Conservation (phyloP, 2,329 filamentous ascomycete species). For the Xylariaceae sp. region DNA sequence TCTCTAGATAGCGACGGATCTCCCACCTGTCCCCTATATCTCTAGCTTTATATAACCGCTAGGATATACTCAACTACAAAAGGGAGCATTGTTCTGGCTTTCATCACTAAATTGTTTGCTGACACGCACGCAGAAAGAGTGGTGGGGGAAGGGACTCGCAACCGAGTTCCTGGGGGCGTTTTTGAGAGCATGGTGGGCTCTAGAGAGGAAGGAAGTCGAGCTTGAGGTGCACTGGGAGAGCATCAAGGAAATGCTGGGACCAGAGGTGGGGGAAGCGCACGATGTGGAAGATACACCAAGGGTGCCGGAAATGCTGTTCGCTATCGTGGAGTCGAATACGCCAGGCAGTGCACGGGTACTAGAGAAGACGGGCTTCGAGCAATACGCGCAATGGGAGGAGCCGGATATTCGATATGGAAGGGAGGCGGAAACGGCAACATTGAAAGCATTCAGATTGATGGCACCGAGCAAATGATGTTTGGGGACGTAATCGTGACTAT, state of each 20-base stretch:
- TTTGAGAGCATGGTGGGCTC: conserved; percentile 40
- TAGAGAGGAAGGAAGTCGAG: conserved; percentile 42
- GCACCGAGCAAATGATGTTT: conserved; percentile 3
- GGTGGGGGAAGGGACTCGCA: conserved; percentile 54
- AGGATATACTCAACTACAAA: no score
- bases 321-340: conserved; percentile 47
- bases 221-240: conserved; percentile 38
- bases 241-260: conserved; percentile 16
- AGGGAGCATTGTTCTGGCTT: no score
- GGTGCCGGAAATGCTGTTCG: conserved; percentile 39
- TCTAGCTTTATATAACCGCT: no score
- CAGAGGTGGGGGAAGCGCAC: conserved; percentile 16
- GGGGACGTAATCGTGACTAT: no score
- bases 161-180: conserved; percentile 52
- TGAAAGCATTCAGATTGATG: conserved; percentile 14
- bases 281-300: conserved; percentile 1
- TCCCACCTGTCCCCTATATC: no score
- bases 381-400: conserved; percentile 37
- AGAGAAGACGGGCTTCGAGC: conserved; percentile 50
- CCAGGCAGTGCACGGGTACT: conserved; percentile 51
- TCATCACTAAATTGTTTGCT: no score
- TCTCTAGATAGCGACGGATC: no score
- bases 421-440: not conserved
- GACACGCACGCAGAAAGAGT: no score
- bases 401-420: conserved; percentile 16